A percentile compares a stretch with the other conserved stretches of the same genome.
phyloP scores from a whole-genome alignment of 179 eudicot species.

The Heliamphora pulchella region DNA sequence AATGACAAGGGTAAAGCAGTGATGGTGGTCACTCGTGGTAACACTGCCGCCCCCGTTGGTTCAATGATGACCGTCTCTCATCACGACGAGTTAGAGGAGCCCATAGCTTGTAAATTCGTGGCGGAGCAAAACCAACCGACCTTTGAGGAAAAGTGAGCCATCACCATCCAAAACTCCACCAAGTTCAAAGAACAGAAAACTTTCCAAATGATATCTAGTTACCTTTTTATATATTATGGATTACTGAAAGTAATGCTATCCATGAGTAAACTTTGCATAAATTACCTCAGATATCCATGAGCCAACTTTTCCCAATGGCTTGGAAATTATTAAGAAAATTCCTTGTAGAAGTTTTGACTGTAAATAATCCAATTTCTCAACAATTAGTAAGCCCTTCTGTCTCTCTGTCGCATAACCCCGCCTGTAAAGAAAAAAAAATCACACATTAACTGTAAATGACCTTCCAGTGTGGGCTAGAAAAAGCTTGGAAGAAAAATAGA shows the following conservation, averaged over 20 bases:
- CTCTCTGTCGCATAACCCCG: slow-evolving; percentile 82
- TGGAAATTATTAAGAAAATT: slow-evolving; percentile 48
- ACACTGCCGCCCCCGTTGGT: too few species aligned
- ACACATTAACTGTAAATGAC: slow-evolving; percentile 20
- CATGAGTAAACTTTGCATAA: neutral
- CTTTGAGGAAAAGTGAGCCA: too few species aligned
- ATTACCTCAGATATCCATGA: slow-evolving; percentile 63
- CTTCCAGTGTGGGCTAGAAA: slow-evolving; percentile 18
- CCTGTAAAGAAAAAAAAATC: slow-evolving; percentile 37
- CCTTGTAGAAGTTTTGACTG: slow-evolving; percentile 72
- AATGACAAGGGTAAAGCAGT: too few species aligned
- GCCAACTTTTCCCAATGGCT: slow-evolving; percentile 55
- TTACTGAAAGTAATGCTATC: neutral
- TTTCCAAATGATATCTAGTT: neutral
- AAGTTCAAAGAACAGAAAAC: neutral
- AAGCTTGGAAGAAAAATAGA: neutral
- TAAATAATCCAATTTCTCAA: slow-evolving; percentile 83
- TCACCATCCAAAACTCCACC: too few species aligned
- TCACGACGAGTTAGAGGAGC: too few species aligned
- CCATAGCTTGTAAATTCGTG: too few species aligned
- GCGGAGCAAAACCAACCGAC: too few species aligned
- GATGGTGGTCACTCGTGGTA: too few species aligned
- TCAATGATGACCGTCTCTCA: too few species aligned
- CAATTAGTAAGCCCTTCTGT: slow-evolving; percentile 80
- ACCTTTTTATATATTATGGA: neutral